Evolutionary conservation across 768 basidiomycete species (phyloP), one percentile per base, ranked within the genome.

Genomic region (Hericium coralloides): DNA sequence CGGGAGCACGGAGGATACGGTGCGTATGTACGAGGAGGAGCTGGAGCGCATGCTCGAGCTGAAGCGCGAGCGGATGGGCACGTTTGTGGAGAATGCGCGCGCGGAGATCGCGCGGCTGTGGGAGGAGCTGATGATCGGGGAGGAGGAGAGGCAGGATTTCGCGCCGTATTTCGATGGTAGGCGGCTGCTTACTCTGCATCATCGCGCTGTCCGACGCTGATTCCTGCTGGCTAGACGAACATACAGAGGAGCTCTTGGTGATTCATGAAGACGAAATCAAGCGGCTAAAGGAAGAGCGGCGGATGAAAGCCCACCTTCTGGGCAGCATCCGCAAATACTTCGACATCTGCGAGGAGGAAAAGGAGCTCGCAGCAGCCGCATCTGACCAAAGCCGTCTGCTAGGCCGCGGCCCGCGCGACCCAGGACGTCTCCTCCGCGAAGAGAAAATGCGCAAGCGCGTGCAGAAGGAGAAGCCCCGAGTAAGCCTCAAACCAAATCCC

Each of bases 381-480:
- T 77, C 81, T 37, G 93, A 95, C 65, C 91, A 93, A 65, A 82
- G 80, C 15, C 81, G 93, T 39, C 74, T 95, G 8, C 79, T 89
- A 4, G 91, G 91, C 15, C 79, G 90, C 65, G 91, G 90, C 25
- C 74, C 84, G 3, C 78, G 92, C 56, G 89, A 93, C 74, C 88
- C 92, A 5, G 92, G 92, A 6, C 76, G 92, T 18, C 71, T 99
- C 38, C 72, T 98, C 53, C 80, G 92, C 58, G 95, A 99, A 70
- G 95, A 98, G 75, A 97, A 97, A 78, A 92, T 95, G 87, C 79
- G 95, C 55, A 98, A 98, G 69, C 78, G 95, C 26, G 93, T 99
- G 14, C 79, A 78, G 56, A 89, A 91, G 68, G 88, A 95, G 73
- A 98, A 97, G 66, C 95, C 95, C 25, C 81, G 89, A 67, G 95